A percentile compares a stretch with the other conserved stretches of the same genome.
Conservation (phyloP, 805 yeast species). For the Candida qinlingensis region DNA sequence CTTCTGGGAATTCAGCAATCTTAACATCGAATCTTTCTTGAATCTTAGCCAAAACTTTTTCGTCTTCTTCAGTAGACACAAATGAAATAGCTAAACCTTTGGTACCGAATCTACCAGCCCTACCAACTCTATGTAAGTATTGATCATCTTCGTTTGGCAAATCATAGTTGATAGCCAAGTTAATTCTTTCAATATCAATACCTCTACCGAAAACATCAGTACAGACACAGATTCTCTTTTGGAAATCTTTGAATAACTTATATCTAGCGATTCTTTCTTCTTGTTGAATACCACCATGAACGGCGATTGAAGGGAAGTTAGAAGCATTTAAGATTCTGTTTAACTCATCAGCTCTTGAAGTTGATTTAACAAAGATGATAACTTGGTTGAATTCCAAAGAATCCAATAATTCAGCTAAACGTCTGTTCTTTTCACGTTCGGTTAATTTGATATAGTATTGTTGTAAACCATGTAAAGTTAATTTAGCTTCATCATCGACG, state of each 20-base stretch:
- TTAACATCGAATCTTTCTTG: slow-evolving; percentile 97
- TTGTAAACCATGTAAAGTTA: slow-evolving; percentile 96
- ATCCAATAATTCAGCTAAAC: slow-evolving; percentile 87
- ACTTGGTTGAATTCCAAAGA: slow-evolving; percentile 97
- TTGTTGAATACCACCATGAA: slow-evolving; percentile 92
- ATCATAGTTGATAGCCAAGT: slow-evolving; percentile 96
- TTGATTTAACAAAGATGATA: slow-evolving; percentile 89
- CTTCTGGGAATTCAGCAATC: slow-evolving; percentile 92
- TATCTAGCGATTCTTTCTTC: slow-evolving; percentile 97
- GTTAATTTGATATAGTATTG: slow-evolving; percentile 88
- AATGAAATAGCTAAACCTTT: slow-evolving; percentile 95
- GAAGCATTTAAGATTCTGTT: slow-evolving; percentile 85
- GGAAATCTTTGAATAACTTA: slow-evolving; percentile 94
- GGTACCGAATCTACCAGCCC: slow-evolving; percentile 99
- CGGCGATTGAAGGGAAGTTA: slow-evolving; percentile 95
- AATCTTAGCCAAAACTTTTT: slow-evolving; percentile 83
- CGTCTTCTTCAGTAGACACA: slow-evolving; percentile 81
- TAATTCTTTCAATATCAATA: slow-evolving; percentile 97
- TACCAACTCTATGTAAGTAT: slow-evolving; percentile 97
- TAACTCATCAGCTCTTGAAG: slow-evolving; percentile 87
- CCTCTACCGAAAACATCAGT: slow-evolving; percentile 99
- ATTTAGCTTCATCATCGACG: slow-evolving; percentile 96
- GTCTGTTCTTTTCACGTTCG: slow-evolving; percentile 90
- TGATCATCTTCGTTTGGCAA: slow-evolving; percentile 96
- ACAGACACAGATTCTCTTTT: slow-evolving; percentile 97